Evolutionary conservation across 805 yeast species (phyloP), one percentile per base, ranked within the genome.

Genomic region (Candida succiphila): DNA sequence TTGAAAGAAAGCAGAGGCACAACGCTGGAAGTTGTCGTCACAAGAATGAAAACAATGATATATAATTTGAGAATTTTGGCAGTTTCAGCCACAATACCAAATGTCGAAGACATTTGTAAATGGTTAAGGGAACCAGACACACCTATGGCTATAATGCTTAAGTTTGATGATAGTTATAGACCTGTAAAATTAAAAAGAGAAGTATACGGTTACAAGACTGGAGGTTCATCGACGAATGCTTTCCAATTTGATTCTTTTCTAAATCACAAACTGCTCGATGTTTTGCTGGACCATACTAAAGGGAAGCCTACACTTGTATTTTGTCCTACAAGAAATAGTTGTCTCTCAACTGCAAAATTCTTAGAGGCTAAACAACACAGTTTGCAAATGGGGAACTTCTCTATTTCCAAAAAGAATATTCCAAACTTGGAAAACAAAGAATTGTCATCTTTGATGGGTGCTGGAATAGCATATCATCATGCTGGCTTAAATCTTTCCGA

Each of bases 381-480:
- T n/a, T n/a, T n/a, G n/a, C n/a, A n/a, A n/a, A n/a, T 12, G 23
- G 23, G 23, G 7, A 21, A 21, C 23, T 21, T 21, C 14, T 15
- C 6, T 7, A 24, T 12, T 24, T 24, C 6, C n/a, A 7, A 24
- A 8, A 22, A 22, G 6, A 24, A 9, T 24, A 24, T 12, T 7
- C 14, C n/a, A 8, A 10, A 21, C 23, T 21, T 21, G 4, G n/a
- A 12, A 40, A 44, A 31, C 61, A 63, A 17, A 49, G 45, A 37
- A 53, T 36, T 64, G n/a, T 16, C 20, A 1, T 48, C 37, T 1
- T 17, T 55, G 13, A 37, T 45, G 2, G 26, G 30, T 4, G 36
- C 39, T 6, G 76, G 77, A 0, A 54, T 75, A 25, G 74, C 70
- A 0, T 71, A 56, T 41, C 81, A 75, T 40, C 77, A 75, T 51